Conservation (phyloP, 768 basidiomycete genomes). For the Dioszegia aurantiaca region DNA sequence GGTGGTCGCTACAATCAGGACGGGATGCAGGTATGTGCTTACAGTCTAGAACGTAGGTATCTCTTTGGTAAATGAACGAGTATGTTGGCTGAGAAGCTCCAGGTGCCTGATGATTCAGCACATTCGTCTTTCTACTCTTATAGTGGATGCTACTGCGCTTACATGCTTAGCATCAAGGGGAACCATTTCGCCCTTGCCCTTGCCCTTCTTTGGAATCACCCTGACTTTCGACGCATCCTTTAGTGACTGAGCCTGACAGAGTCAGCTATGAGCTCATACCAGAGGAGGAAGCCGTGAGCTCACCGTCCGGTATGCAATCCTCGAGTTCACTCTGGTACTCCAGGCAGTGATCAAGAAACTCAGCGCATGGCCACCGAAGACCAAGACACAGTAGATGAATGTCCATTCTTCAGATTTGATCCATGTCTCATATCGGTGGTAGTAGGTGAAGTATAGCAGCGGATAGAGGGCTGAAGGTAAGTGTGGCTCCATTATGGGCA, state of each 20-base stretch:
- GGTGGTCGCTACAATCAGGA: slow-evolving; percentile 47
- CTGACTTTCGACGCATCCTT: slow-evolving; percentile 76
- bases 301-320: slow-evolving; percentile 75
- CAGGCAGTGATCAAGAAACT: slow-evolving; percentile 89
- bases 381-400: slow-evolving; percentile 80
- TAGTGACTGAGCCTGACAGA: slow-evolving; percentile 60
- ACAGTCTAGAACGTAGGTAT: slow-evolving; percentile 74
- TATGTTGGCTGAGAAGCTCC: slow-evolving; percentile 62
- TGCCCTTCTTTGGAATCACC: slow-evolving; percentile 73
- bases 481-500: neutral
- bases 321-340: slow-evolving; percentile 74
- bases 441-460: slow-evolving; percentile 71
- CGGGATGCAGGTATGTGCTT: neutral
- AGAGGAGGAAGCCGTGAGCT: slow-evolving; percentile 13
- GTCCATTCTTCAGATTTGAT: slow-evolving; percentile 95
- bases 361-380: slow-evolving; percentile 83
- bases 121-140: too few species aligned
- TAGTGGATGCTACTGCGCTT: too few species aligned
- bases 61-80: slow-evolving; percentile 90
- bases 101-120: slow-evolving; percentile 36
- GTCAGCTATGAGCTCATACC: slow-evolving; percentile 8
- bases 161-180: slow-evolving; percentile 62
- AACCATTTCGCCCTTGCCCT: slow-evolving; percentile 87
- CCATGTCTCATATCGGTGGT: slow-evolving; percentile 84
- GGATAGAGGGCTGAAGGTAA: slow-evolving; percentile 50